Conservation (phyloP, 2,329 filamentous ascomycete species). For the Juglanconis sp. region DNA sequence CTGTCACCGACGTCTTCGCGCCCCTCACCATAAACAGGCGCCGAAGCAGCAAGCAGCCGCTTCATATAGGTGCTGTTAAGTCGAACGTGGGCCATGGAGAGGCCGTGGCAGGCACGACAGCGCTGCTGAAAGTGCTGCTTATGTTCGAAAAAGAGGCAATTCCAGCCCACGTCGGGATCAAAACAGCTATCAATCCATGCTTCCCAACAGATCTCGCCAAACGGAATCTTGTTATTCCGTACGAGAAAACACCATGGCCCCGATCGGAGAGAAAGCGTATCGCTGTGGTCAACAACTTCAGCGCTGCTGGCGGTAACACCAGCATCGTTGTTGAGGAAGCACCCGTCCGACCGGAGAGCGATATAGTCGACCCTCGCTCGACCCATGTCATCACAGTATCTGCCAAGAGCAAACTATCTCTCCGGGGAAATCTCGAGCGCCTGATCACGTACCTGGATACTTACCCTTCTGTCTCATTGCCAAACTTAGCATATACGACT, state of each 20-base stretch:
- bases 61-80: slow-evolving; percentile 48
- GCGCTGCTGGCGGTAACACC: slow-evolving; percentile 57
- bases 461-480: slow-evolving; percentile 35
- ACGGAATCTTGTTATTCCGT: slow-evolving; percentile 34
- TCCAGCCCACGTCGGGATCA: slow-evolving; percentile 47
- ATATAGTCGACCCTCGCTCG: slow-evolving; percentile 34
- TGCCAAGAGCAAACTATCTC: slow-evolving; percentile 38
- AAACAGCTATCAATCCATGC: slow-evolving; percentile 33
- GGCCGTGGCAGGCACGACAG: slow-evolving; percentile 36
- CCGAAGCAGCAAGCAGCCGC: slow-evolving; percentile 23
- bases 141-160: slow-evolving; percentile 42
- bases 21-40: slow-evolving; percentile 20
- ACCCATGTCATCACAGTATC: slow-evolving; percentile 44
- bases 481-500: slow-evolving; percentile 51
- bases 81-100: slow-evolving; percentile 46
- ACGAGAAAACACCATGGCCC: slow-evolving; percentile 21
- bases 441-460: slow-evolving; percentile 36
- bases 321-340: slow-evolving; percentile 48
- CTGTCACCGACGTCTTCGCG: slow-evolving; percentile 41
- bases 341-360: slow-evolving; percentile 21
- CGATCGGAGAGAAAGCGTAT: not conserved
- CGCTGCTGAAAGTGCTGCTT: slow-evolving; percentile 42
- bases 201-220: slow-evolving; percentile 33
- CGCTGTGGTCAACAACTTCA: slow-evolving; percentile 46
- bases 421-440: slow-evolving; percentile 39